Conservation (phyloP, 2,329 filamentous ascomycete species). For the Diaporthe longicolla region DNA sequence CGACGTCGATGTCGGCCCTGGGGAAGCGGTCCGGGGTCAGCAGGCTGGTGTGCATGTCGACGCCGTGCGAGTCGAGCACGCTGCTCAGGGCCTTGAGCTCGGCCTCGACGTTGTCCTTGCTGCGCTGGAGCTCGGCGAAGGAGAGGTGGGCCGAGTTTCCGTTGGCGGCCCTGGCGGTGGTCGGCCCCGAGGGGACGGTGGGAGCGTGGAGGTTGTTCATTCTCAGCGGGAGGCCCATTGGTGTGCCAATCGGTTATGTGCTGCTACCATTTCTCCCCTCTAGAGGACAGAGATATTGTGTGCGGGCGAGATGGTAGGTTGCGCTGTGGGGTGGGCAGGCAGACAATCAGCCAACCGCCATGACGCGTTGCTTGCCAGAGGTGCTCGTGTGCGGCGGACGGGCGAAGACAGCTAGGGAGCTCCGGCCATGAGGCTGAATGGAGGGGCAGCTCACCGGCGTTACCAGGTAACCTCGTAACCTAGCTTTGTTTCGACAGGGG, state of each 20-base stretch:
- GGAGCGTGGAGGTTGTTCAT: constrained; percentile 73
- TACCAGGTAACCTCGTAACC: not conserved
- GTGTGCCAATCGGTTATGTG: constrained; percentile 18
- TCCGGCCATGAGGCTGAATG: constrained; percentile 15
- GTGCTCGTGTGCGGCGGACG: constrained; percentile 13
- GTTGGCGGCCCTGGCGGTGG: constrained; percentile 71
- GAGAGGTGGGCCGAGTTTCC: constrained; percentile 76
- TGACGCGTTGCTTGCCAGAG: constrained; percentile 34
- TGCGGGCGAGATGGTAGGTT: not conserved
- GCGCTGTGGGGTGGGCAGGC: constrained; percentile 7
- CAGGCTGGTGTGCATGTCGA: constrained; percentile 91
- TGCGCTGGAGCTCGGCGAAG: constrained; percentile 83
- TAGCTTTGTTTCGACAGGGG: constrained; percentile 15
- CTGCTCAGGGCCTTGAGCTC: constrained; percentile 88
- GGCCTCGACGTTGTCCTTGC: constrained; percentile 87
- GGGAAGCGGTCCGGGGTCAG: constrained; percentile 93
- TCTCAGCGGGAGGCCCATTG: constrained; percentile 54
- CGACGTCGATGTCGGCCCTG: constrained; percentile 92
- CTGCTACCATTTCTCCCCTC: constrained; percentile 37
- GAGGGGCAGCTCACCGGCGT: constrained; percentile 12
- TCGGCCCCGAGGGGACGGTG: constrained; percentile 80
- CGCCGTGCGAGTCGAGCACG: constrained; percentile 92
- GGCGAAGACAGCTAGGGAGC: constrained; percentile 3
- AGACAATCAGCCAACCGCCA: constrained; percentile 41
- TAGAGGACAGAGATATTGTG: not conserved